Percentiles rank a stretch among this genome's conserved stretches.
phyloP scores from a whole-genome alignment of 2,329 filamentous ascomycete genomes.

The Calonectria montana region DNA sequence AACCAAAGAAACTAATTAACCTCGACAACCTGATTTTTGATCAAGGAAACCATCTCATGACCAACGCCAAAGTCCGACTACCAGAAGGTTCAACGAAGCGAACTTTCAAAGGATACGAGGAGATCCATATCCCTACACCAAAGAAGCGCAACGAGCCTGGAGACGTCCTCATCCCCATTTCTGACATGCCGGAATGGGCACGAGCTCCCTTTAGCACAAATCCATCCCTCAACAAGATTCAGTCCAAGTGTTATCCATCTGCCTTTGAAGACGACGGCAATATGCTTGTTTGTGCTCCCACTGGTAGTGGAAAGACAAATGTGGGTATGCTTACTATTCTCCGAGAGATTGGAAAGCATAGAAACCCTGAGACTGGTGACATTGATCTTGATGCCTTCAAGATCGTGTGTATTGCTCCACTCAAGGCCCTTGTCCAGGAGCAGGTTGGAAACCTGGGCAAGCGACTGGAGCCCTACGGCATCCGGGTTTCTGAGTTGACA shows the following conservation, averaged over 20 bases:
- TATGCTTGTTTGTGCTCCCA: slow-evolving; percentile 97
- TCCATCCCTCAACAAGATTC: slow-evolving; percentile 92
- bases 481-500: slow-evolving; percentile 94
- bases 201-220: slow-evolving; percentile 85
- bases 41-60: slow-evolving; percentile 99
- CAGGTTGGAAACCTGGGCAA: slow-evolving; percentile 98
- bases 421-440: slow-evolving; percentile 96
- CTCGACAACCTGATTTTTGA: slow-evolving; percentile 97
- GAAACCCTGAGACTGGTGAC: slow-evolving; percentile 88
- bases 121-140: slow-evolving; percentile 95
- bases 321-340: slow-evolving; percentile 98
- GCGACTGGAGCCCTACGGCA: slow-evolving; percentile 88
- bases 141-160: slow-evolving; percentile 86
- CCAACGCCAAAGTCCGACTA: slow-evolving; percentile 94
- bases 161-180: slow-evolving; percentile 84
- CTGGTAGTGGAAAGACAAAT: slow-evolving; percentile 97
- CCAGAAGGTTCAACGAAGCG: slow-evolving; percentile 95
- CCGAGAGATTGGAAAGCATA: slow-evolving; percentile 95
- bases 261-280: slow-evolving; percentile 96
- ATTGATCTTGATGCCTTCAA: slow-evolving; percentile 98
- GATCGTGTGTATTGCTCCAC: slow-evolving; percentile 95
- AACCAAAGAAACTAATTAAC: slow-evolving; percentile 89
- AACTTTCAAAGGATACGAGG: slow-evolving; percentile 97
- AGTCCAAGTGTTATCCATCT: slow-evolving; percentile 90
- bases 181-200: slow-evolving; percentile 93